Evolutionary conservation across 2,329 filamentous ascomycete species (phyloP), one percentile per base, ranked within the genome.

Genomic region (Arthrobotrys iridis): DNA sequence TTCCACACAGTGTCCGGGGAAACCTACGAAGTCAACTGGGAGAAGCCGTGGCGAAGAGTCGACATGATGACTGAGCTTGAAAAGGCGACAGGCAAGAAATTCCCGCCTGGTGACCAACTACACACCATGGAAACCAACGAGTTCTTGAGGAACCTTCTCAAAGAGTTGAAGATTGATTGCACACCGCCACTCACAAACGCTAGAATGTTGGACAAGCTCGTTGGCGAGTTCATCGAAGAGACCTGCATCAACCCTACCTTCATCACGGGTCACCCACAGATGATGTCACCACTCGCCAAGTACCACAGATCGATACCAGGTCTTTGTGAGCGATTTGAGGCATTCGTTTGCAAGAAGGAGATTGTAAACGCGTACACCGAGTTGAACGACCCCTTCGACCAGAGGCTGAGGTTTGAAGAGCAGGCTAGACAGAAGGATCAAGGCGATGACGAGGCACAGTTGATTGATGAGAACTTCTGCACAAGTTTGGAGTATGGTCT

Each of bases 321-420:
- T 80, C 88, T 99, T 33, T 97, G 93, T 82, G 95, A 99, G 86
- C 91, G 95, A 65, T 98, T 98, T 83, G 95, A 99, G 84, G 93
- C 92, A 8, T 99, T 99, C 79, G 95, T 97, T 48, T 93, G 91
- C 86, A 96, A 93, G 87, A 96, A 95, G 88, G 94, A 98, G 82
- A 97, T 98, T 79, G 91, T 90, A 80, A 98, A 99, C 81, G 93
- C 93, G 4, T 96, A 97, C 85, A 98, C 94, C 40, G 95, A 99
- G 88, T 90, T 99, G 87, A 96, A 96, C 86, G 92, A 97, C 80
- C 93, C 94, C 67, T 94, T 96, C 80, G 93, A 97, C 83, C 95
- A 99, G 85, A 89, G 95, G 77, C 84, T 94, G 77, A 89, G 93
- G 28, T 94, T 94, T 82, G 93, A 97, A 83, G 94, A 98, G 88